phyloP scores from a whole-genome alignment of 345 rosid species.

The Populus deltoides region DNA sequence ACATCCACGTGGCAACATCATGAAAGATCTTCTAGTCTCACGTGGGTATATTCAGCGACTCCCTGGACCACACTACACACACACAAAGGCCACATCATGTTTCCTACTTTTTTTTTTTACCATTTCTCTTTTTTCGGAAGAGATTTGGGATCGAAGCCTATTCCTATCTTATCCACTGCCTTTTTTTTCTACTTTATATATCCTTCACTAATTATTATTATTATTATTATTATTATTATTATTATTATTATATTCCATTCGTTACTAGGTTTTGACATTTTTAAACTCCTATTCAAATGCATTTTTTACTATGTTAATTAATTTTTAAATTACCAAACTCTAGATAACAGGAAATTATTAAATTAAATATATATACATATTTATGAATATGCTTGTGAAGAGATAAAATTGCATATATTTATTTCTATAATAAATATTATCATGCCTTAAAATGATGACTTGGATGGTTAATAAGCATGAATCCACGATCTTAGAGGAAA shows the following conservation, averaged over 20 bases:
- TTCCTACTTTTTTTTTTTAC: neutral
- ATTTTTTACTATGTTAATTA: neutral
- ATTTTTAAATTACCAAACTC: neutral
- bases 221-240: neutral
- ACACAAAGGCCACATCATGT: neutral
- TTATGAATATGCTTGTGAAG: no score
- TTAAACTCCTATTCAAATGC: neutral
- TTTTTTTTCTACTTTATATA: neutral
- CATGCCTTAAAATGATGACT: no score
- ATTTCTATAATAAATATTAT: no score
- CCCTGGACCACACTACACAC: conserved; percentile 9
- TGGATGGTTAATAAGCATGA: no score
- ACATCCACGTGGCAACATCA: conserved; percentile 21
- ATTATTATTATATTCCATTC: neutral
- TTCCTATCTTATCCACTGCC: neutral
- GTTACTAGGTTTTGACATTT: neutral
- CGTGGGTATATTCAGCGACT: conserved; percentile 15
- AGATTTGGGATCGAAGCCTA: neutral
- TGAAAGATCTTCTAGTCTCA: neutral
- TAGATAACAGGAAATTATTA: no score
- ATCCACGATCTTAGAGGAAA: no score
- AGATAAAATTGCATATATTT: no score
- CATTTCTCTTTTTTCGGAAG: neutral
- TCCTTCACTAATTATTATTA: neutral
- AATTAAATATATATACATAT: no score